phyloP scores from a whole-genome alignment of 495 filamentous ascomycete species.

The Penicillium desertorum region DNA sequence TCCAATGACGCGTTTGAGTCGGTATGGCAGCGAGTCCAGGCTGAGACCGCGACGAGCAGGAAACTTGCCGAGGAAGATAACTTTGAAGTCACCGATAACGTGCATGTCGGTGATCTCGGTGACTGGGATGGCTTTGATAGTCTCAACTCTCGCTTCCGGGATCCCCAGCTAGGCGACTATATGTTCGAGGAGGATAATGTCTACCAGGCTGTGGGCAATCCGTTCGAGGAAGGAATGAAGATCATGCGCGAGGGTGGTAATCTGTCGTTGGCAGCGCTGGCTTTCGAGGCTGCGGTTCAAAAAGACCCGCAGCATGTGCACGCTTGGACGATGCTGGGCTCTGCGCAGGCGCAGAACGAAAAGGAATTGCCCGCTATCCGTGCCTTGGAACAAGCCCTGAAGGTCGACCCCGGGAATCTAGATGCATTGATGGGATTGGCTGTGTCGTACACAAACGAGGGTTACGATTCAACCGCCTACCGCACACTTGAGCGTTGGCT shows the following conservation, averaged over 20 bases:
- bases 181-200: conserved; percentile 92
- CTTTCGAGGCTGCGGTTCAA: conserved; percentile 96
- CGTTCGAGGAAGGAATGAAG: conserved; percentile 85
- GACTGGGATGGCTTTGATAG: conserved; percentile 72
- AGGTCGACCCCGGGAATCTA: conserved; percentile 80
- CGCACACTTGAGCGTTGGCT: conserved; percentile 97
- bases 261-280: conserved; percentile 86
- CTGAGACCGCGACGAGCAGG: conserved; percentile 72
- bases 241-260: conserved; percentile 93
- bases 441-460: conserved; percentile 99
- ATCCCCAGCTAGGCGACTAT: conserved; percentile 82
- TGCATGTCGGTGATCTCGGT: conserved; percentile 66
- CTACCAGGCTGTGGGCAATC: conserved; percentile 71
- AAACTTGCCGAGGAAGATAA: conserved; percentile 66
- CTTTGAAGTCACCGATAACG: conserved; percentile 50
- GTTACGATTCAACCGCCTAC: conserved; percentile 95
- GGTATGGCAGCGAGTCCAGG: conserved; percentile 82
- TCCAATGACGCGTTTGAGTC: conserved; percentile 79
- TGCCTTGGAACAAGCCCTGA: conserved; percentile 89
- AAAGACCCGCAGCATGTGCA: conserved; percentile 83
- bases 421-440: conserved; percentile 91
- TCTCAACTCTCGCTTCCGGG: conserved; percentile 57
- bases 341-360: conserved; percentile 94
- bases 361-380: conserved; percentile 98
- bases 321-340: conserved; percentile 89